These are phyloP conservation scores for Microdochium nivale DNA, from an alignment of 2,329 filamentous ascomycete genomes.

Conservation along the genomic window DNA sequence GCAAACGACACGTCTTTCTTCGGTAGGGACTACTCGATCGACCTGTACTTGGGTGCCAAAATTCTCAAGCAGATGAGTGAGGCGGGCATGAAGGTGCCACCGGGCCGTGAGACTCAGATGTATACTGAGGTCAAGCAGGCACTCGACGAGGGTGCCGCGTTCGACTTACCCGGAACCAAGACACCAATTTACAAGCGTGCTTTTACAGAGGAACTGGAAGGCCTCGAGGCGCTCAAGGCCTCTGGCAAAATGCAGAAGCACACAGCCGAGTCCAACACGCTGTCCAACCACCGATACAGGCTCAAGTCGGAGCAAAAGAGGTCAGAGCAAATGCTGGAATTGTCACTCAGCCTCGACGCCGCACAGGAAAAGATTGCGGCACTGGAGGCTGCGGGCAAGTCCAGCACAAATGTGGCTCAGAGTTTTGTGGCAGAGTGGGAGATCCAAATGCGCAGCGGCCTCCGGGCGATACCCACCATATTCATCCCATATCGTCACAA, in stretches of 20 bases:
- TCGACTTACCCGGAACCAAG: constrained; percentile 3
- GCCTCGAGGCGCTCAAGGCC: constrained; percentile 17
- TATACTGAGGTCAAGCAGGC: constrained; percentile 29
- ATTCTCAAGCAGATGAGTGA: constrained; percentile 37
- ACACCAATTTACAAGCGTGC: constrained; percentile 6
- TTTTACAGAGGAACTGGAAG: constrained; percentile 20
- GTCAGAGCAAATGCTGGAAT: constrained; percentile 1
- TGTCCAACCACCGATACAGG: constrained; percentile 11
- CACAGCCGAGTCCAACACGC: constrained; percentile 8
- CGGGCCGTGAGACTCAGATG: constrained; percentile 29
- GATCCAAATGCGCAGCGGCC: constrained; percentile 15
- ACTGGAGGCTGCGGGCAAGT: constrained; percentile 13
- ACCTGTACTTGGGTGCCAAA: constrained; percentile 32
- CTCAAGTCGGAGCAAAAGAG: constrained; percentile 9
- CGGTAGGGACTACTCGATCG: constrained; percentile 36
- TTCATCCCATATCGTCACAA: constrained; percentile 42
- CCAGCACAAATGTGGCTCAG: not conserved
- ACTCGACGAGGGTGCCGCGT: constrained; percentile 20
- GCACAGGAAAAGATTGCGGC: constrained; percentile 10
- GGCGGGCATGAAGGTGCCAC: constrained; percentile 31
- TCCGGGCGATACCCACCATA: constrained; percentile 9
- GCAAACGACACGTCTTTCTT: constrained; percentile 13
- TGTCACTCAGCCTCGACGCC: constrained; percentile 1
- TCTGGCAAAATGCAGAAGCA: constrained; percentile 12
- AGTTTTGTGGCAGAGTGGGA: constrained; percentile 23